Conservation (phyloP, 2,329 filamentous ascomycete genomes). For the Pseudogymnoascus sp. region DNA sequence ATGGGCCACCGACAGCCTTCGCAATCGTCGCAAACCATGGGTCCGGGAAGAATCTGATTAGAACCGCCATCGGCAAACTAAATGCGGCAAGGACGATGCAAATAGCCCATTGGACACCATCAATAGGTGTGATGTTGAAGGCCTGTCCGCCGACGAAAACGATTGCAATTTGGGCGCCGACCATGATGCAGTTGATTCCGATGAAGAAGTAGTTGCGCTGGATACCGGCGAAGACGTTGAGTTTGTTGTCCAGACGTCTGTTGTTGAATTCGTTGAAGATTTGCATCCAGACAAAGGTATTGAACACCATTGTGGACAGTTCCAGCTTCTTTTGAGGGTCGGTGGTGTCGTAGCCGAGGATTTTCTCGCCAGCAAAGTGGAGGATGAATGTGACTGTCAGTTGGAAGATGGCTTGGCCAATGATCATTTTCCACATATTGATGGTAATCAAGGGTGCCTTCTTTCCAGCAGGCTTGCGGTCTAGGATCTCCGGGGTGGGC, state of each 20-base stretch:
- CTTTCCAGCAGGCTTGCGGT: slow-evolving; percentile 42
- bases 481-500: slow-evolving; percentile 47
- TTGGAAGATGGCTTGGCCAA: slow-evolving; percentile 53
- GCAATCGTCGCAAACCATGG: not conserved
- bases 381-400: slow-evolving; percentile 50
- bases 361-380: slow-evolving; percentile 50
- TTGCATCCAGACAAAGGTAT: slow-evolving; percentile 65
- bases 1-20: not conserved
- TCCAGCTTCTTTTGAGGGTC: slow-evolving; percentile 35
- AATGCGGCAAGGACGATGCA: slow-evolving; percentile 50
- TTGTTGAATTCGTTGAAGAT: slow-evolving; percentile 65
- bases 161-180: slow-evolving; percentile 78
- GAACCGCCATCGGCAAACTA: slow-evolving; percentile 10
- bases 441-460: slow-evolving; percentile 36
- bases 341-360: slow-evolving; percentile 42
- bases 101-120: slow-evolving; percentile 68
- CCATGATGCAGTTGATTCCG: slow-evolving; percentile 72
- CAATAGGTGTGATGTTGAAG: slow-evolving; percentile 53
- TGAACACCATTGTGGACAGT: slow-evolving; percentile 57
- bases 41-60: slow-evolving; percentile 11
- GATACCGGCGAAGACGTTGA: slow-evolving; percentile 88
- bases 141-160: slow-evolving; percentile 72
- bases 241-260: slow-evolving; percentile 79
- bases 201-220: slow-evolving; percentile 79
- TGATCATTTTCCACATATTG: slow-evolving; percentile 60